Conservation (phyloP, 495 filamentous ascomycete species). For the Elasticomyces elasticus region DNA sequence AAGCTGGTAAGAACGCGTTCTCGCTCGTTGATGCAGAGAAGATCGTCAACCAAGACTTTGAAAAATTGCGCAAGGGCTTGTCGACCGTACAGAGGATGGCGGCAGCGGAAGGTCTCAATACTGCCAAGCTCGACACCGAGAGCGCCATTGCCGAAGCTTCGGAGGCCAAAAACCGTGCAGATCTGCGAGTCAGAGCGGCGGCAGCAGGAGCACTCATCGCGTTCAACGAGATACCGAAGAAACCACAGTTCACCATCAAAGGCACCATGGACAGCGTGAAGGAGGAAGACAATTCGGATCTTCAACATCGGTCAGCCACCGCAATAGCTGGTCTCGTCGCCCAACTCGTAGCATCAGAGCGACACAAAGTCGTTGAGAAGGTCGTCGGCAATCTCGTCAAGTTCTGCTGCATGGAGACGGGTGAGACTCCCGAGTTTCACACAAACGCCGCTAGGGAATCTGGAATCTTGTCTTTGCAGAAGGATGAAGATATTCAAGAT, state of each 20-base stretch:
- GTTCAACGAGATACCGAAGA: conserved; percentile 79
- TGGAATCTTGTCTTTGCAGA: conserved; percentile 80
- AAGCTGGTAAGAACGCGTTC: conserved; percentile 84
- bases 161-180: conserved; percentile 64
- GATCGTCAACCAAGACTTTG: conserved; percentile 71
- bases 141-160: conserved; percentile 69
- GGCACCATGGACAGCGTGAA: conserved; percentile 97
- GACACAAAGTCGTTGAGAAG: conserved; percentile 78
- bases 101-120: conserved; percentile 59
- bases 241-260: conserved; percentile 81
- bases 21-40: conserved; percentile 78
- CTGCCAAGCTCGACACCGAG: conserved; percentile 58
- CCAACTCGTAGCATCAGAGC: conserved; percentile 64
- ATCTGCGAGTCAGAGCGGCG: conserved; percentile 77
- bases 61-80: conserved; percentile 72
- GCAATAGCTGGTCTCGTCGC: conserved; percentile 78
- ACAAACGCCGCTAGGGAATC: conserved; percentile 62
- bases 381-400: conserved; percentile 88
- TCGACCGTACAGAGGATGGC: conserved; percentile 76
- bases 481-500: conserved; percentile 92
- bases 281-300: conserved; percentile 78
- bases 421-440: conserved; percentile 90
- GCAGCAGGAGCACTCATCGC: conserved; percentile 80
- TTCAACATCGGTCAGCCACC: conserved; percentile 78
- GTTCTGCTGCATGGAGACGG: conserved; percentile 93